Percentiles rank a stretch among this genome's conserved stretches.
Evolutionary conservation across 2,329 filamentous ascomycete species (phyloP).

Genomic region (Metarhizium sp.): DNA sequence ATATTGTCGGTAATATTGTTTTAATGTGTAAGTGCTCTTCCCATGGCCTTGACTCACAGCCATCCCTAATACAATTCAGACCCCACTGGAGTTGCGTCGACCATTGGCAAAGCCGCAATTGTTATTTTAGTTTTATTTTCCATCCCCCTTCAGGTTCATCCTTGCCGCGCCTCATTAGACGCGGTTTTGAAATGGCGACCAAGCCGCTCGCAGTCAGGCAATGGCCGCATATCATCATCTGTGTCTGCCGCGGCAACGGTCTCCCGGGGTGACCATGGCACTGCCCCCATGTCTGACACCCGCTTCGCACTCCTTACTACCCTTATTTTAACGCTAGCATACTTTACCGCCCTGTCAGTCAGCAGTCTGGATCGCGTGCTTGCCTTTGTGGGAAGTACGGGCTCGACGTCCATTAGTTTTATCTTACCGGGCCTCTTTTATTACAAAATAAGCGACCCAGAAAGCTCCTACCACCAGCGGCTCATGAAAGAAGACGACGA

Average conservation of each 20-base stretch:
- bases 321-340: slow-evolving; percentile 72
- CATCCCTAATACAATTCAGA: slow-evolving; percentile 19
- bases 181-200: slow-evolving; percentile 92
- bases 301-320: slow-evolving; percentile 88
- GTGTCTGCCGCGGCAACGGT: slow-evolving; percentile 29
- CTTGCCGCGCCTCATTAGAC: slow-evolving; percentile 89
- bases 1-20: slow-evolving; percentile 85
- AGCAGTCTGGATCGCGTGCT: slow-evolving; percentile 83
- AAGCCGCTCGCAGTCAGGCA: slow-evolving; percentile 29
- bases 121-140: slow-evolving; percentile 95
- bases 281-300: slow-evolving; percentile 67
- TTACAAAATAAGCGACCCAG: slow-evolving; percentile 92
- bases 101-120: slow-evolving; percentile 89
- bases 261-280: slow-evolving; percentile 40
- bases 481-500: slow-evolving; percentile 89
- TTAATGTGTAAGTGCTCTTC: slow-evolving; percentile 61
- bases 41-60: no score
- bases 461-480: slow-evolving; percentile 76
- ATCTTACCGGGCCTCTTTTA: slow-evolving; percentile 95
- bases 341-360: slow-evolving; percentile 84
- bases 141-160: slow-evolving; percentile 90
- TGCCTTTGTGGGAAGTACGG: slow-evolving; percentile 90
- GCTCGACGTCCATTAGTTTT: slow-evolving; percentile 91
- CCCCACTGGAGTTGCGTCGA: slow-evolving; percentile 56
- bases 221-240: slow-evolving; percentile 29